phyloP scores from a whole-genome alignment of 371 early-diverging fungal genomes.

The Mucor velutinosus region DNA sequence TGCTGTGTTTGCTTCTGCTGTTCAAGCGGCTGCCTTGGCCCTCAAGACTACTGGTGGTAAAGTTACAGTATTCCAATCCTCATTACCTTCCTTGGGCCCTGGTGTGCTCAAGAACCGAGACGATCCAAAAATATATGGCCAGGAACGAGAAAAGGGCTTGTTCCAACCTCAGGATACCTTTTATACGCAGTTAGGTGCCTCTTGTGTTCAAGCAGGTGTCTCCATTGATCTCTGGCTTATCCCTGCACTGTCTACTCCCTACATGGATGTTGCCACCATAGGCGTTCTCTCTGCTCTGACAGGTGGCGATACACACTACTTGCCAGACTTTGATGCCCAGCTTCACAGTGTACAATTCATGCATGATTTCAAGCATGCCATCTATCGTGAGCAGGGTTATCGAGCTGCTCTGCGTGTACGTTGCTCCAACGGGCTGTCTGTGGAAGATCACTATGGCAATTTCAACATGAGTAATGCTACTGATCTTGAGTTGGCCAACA shows the following conservation, averaged over 20 bases:
- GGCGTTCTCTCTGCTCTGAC: slow-evolving; percentile 81
- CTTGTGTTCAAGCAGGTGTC: slow-evolving; percentile 79
- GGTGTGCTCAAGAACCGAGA: slow-evolving; percentile 86
- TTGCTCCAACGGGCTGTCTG: slow-evolving; percentile 83
- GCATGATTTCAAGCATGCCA: slow-evolving; percentile 63
- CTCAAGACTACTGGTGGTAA: slow-evolving; percentile 87
- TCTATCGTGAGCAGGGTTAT: slow-evolving; percentile 71
- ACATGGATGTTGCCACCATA: slow-evolving; percentile 87
- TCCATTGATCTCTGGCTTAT: slow-evolving; percentile 89
- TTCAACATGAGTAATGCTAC: slow-evolving; percentile 89
- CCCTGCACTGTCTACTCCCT: slow-evolving; percentile 63
- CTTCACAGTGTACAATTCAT: slow-evolving; percentile 63
- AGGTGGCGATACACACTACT: slow-evolving; percentile 86
- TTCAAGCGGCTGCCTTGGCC: slow-evolving; percentile 74
- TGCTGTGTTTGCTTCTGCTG: slow-evolving; percentile 84
- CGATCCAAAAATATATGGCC: slow-evolving; percentile 82
- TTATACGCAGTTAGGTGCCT: slow-evolving; percentile 81
- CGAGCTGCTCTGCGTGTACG: slow-evolving; percentile 90
- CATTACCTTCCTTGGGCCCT: slow-evolving; percentile 85
- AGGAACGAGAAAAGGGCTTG: slow-evolving; percentile 88
- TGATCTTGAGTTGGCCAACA: slow-evolving; percentile 89
- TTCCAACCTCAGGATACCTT: slow-evolving; percentile 85
- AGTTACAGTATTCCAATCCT: slow-evolving; percentile 79
- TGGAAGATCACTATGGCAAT: slow-evolving; percentile 91
- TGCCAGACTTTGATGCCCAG: slow-evolving; percentile 71